phyloP scores from a whole-genome alignment of 1,139 yeast species.

The Arxiozyma slooffiae region DNA sequence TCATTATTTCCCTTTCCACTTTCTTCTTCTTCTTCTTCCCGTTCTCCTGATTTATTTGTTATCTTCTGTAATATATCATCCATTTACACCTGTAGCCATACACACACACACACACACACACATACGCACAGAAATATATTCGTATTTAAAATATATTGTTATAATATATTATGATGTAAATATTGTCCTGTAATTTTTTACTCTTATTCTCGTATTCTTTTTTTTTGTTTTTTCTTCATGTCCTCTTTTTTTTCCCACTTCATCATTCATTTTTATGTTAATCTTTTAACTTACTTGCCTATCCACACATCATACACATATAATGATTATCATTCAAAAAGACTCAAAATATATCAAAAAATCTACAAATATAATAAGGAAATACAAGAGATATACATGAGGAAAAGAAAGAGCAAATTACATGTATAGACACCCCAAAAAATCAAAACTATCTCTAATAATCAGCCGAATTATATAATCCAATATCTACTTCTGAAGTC shows the following conservation, averaged over 20 bases:
- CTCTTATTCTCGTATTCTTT: too few relatives aligned
- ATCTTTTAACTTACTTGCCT: too few relatives aligned
- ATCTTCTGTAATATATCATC: neutral
- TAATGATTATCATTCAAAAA: neutral
- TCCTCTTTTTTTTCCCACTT: too few relatives aligned
- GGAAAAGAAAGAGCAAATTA: neutral
- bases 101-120: neutral
- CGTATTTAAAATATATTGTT: too few relatives aligned
- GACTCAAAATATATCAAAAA: neutral
- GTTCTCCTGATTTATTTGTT: neutral
- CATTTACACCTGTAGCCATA: neutral
- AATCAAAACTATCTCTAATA: conserved; percentile 29
- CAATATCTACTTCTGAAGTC: conserved; percentile 86
- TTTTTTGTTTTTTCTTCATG: too few relatives aligned
- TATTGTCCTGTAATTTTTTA: too few relatives aligned
- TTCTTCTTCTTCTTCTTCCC: neutral
- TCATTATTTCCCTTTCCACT: neutral
- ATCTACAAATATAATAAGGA: neutral
- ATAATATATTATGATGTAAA: too few relatives aligned
- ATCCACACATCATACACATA: too few relatives aligned
- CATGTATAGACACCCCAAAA: neutral
- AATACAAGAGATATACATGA: neutral
- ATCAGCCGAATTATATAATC: conserved; percentile 82
- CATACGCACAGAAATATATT: neutral
- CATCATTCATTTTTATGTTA: too few relatives aligned